A percentile compares a stretch with the other conserved stretches of the same genome.
These are phyloP conservation scores for Corchorus olitorius DNA, from an alignment of 345 rosid species.

Conservation along the genomic window DNA sequence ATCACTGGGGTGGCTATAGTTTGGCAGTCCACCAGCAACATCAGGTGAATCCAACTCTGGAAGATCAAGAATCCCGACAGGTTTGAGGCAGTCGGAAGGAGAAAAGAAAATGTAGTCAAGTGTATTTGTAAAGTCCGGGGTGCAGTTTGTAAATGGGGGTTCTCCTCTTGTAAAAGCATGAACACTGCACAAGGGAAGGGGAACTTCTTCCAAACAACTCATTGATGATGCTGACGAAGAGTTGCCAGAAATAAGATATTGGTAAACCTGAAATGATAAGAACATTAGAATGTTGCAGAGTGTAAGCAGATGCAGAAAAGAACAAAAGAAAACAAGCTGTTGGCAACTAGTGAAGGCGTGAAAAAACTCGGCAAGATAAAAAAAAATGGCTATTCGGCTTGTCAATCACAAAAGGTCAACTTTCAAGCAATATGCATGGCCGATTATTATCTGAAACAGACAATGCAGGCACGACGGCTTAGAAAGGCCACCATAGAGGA, in stretches of 20 bases:
- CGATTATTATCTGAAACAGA: neutral
- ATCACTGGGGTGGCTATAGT: constrained; percentile 85
- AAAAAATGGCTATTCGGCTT: neutral
- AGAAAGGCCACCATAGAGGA: neutral
- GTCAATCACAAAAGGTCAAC: neutral
- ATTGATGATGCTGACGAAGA: constrained; percentile 24
- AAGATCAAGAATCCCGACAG: constrained; percentile 65
- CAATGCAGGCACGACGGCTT: neutral
- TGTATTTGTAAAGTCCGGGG: constrained; percentile 74
- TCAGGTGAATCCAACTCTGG: constrained; percentile 58
- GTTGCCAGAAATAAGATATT: constrained; percentile 67
- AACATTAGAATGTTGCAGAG: constrained; percentile 8
- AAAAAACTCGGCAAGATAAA: neutral
- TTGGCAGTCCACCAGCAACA: constrained; percentile 73
- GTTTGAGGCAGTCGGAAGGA: constrained; percentile 60
- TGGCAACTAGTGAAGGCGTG: neutral
- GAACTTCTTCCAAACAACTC: constrained; percentile 54
- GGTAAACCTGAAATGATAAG: constrained; percentile 66
- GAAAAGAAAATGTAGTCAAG: constrained; percentile 83
- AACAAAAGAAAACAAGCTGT: neutral
- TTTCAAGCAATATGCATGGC: neutral
- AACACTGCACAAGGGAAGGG: constrained; percentile 66
- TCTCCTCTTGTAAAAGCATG: constrained; percentile 73
- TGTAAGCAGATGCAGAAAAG: neutral
- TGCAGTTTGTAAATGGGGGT: constrained; percentile 88